Evolutionary conservation across 2,329 filamentous ascomycete species (phyloP), one percentile per base, ranked within the genome.

Genomic region (Colletotrichum musicola): DNA sequence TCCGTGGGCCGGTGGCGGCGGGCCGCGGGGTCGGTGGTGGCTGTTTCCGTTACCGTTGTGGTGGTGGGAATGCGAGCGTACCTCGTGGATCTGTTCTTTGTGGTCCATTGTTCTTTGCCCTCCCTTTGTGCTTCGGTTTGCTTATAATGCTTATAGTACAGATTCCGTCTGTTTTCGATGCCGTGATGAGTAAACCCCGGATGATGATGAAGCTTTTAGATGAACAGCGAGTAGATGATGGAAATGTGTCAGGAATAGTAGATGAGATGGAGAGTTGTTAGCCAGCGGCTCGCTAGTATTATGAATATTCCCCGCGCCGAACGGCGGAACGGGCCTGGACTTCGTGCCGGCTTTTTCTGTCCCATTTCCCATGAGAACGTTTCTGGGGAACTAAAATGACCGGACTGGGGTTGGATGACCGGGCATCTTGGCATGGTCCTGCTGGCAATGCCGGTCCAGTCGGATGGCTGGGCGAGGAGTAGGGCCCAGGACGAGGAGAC

Each of bases 31-130:
- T 10, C 55, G 65, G 49, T 56, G 55, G 44, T 49, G 55, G 16
- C 55, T 55, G 18, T 38, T 56, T 7, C 30, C 62, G 18, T 44
- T 56, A 25, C 22, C 22, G 22, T 25, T 25, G 22, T 25, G 22
- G 14, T 55, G 62, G 6, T 60, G 30, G 4, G 54, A 68, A 9
- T 59, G 61, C 4, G 64, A 68, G 30, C 55, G 62, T 2, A 60
- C 20, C 7, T 68, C 67, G 0, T 68, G 40, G 46, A 67, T 44
- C 2, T 68, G 38, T 27, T 63, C 63, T 38, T 69, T 69, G 27
- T 61, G 55, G 14, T 63, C 63, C 57, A 68, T 69, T 14, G 38
- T 44, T 22, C 12, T 18, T 12, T 25, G 18, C 40, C 4, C 22
- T 25, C 40, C 4, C 22, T 25, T 25, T 25, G 22, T 25, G 22